Percentiles rank a stretch among this genome's conserved stretches.
These are phyloP conservation scores for Cutaneotrichosporon sp. DNA, from an alignment of 1,284 basidiomycete species.

Conservation along the genomic window DNA sequence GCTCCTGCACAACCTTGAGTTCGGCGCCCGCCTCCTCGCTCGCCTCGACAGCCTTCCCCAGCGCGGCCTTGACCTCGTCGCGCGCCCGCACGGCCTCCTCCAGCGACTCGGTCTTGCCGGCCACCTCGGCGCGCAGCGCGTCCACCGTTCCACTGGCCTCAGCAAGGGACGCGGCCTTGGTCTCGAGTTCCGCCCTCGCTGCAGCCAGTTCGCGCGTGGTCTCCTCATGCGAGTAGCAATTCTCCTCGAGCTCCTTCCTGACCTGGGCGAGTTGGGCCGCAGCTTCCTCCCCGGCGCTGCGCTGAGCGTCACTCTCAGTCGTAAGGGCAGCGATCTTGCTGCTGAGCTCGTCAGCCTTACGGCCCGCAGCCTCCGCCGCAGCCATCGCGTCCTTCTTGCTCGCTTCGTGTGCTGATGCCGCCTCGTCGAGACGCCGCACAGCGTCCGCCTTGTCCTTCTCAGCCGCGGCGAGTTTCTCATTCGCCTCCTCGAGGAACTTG, in stretches of 20 bases:
- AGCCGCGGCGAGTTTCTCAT: not conserved
- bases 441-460: not conserved
- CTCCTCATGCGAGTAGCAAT: not conserved
- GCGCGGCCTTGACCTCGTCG: conserved; percentile 1
- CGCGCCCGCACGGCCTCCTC: not conserved
- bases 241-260: conserved; percentile 1
- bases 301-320: conserved; percentile 5
- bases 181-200: conserved; percentile 1
- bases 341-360: conserved; percentile 7
- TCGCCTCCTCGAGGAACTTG: not conserved
- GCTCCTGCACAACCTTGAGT: not conserved
- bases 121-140: not conserved
- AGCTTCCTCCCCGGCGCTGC: not conserved
- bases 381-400: not conserved
- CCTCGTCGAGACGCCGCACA: not conserved
- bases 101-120: not conserved
- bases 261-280: not conserved
- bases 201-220: not conserved
- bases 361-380: not conserved
- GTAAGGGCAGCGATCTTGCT: not conserved
- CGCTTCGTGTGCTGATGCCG: not conserved
- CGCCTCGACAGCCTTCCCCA: conserved; percentile 2
- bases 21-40: conserved; percentile 1
- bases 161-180: conserved; percentile 1
- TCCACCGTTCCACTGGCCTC: conserved; percentile 2